Base-by-base conservation (phyloP, 768 basidiomycete species). In the Leucogyrophana mollusca region DNA sequence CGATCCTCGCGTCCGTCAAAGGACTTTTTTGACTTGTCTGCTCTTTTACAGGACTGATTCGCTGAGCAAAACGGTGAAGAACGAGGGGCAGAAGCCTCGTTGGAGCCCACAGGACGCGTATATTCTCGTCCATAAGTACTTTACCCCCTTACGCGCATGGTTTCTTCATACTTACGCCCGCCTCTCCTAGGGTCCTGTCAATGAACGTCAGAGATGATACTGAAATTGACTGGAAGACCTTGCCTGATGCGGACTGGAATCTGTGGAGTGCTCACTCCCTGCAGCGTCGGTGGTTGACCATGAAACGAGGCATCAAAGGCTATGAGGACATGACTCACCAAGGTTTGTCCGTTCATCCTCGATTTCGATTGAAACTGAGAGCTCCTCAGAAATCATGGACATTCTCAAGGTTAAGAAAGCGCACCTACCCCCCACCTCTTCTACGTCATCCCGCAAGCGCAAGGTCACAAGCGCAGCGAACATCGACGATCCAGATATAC, bases 191-290 rank as follows among this genome's bases (percentile, higher is more conserved):
- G 62, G 72, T 93, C 40, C 85, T 85, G 57, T 81, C 86, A 0
- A 62, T 91, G 38, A 76, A 83, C 47, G 85, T 91, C 43, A 73
- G 76, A 35, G 83, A 91, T 56, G 90, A 93, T 55, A 85, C 80
- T 22, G 90, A 92, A 58, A 85, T 93, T 37, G 85, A 89, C 55
- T 93, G 90, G 90, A 89, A 88, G 58, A 74, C 75, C 14, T 70
- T 92, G 9, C 69, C 79, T 1, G 90, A 93, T 60, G 59, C 78
- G 13, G 73, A 83, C 47, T 91, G 89, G 89, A 89, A 91, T 55
- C 59, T 89, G 8, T 91, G 87, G 87, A 91, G 89, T 61, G 80
- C 87, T 0, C 90, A 92, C 57, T 73, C 77, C 11, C 69, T 92
- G 27, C 89, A 90, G 54, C 77, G 87, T 32, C 82, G 87, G 40